phyloP scores from a whole-genome alignment of 2,329 filamentous ascomycete species.

The Venturia asperata region DNA sequence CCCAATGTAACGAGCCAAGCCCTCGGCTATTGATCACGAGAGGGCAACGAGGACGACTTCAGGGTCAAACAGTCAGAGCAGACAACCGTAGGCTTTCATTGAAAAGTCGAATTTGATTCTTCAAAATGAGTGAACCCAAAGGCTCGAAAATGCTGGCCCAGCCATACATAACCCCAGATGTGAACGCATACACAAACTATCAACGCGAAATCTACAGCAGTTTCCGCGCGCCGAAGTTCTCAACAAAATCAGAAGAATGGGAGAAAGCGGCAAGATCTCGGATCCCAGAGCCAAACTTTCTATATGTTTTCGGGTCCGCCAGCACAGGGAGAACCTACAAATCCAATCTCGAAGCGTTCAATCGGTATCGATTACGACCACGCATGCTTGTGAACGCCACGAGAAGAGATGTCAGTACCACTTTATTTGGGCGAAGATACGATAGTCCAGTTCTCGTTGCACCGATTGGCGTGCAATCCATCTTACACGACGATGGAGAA shows the following conservation, averaged over 20 bases:
- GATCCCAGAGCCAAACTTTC: slow-evolving; percentile 34
- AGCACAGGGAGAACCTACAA: slow-evolving; percentile 32
- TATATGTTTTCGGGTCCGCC: slow-evolving; percentile 35
- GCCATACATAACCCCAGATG: neutral
- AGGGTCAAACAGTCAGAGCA: too few relatives aligned
- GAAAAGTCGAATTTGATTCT: too few relatives aligned
- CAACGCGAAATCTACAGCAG: slow-evolving; percentile 34
- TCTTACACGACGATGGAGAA: slow-evolving; percentile 61
- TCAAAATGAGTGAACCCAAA: neutral
- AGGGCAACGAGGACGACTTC: too few relatives aligned
- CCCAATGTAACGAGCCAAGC: neutral
- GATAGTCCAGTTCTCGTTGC: slow-evolving; percentile 54
- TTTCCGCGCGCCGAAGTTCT: slow-evolving; percentile 34
- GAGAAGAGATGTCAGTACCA: slow-evolving; percentile 21
- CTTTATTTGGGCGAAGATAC: slow-evolving; percentile 35
- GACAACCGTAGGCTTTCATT: too few relatives aligned
- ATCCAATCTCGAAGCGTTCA: slow-evolving; percentile 34
- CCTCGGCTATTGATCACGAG: neutral
- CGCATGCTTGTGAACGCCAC: slow-evolving; percentile 36
- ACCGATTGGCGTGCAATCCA: slow-evolving; percentile 61
- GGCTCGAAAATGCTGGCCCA: neutral
- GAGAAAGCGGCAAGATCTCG: slow-evolving; percentile 30
- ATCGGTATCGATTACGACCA: slow-evolving; percentile 34
- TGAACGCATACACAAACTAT: slow-evolving; percentile 24
- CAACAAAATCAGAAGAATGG: slow-evolving; percentile 37